Base-by-base conservation (phyloP, 148 eudicot species). In the Amaranthus palmeri region DNA sequence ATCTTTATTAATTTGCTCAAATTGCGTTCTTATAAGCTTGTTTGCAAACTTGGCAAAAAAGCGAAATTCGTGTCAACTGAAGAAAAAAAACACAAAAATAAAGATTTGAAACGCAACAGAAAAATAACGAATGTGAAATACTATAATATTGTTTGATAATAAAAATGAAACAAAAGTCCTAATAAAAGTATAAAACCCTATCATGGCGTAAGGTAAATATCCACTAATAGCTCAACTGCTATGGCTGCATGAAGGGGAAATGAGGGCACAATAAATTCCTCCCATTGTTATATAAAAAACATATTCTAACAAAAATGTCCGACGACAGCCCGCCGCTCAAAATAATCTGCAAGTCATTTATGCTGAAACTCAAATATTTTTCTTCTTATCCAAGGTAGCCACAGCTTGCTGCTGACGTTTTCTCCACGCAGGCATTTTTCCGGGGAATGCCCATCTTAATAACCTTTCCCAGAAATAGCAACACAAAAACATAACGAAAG, bases 401-500 rank as follows among this genome's bases (percentile, higher is more conserved):
- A 78, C 87, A 10, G 84, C 88, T 51, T 61, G 71, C 66, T 77
- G 81, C 77, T 91, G 95, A 18, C 78, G 79, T 74, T 75, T 87
- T 84, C 79, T 93, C 92, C 96, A 86, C 4, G 88, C 81, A 2
- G 98, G 97, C 88, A 91, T 89, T 69, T 83, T 87, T 61, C 98
- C 98, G 3, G 98, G 98, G 75, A 93, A 93, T 17, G 77, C 90
- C 98, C 95, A 89, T 81, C 97, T 91, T 83, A 93, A 77, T 2
- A 91, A 58, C 76, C 85, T 79, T 78, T 91, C 98, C 98, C 98
- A 93, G 67, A 53, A 3, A 70, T 89, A 93, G 78, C 98, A 91
- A 25, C 73, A 75, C 66, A 88, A 54, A 72, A 86, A 93, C 88
- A 87, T 89, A 5, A 83, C 76, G 17, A 82, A 74, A 14, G 98